Evolutionary conservation across 306 rosid species (phyloP).

Genomic region (Glycyrrhiza uralensis): DNA sequence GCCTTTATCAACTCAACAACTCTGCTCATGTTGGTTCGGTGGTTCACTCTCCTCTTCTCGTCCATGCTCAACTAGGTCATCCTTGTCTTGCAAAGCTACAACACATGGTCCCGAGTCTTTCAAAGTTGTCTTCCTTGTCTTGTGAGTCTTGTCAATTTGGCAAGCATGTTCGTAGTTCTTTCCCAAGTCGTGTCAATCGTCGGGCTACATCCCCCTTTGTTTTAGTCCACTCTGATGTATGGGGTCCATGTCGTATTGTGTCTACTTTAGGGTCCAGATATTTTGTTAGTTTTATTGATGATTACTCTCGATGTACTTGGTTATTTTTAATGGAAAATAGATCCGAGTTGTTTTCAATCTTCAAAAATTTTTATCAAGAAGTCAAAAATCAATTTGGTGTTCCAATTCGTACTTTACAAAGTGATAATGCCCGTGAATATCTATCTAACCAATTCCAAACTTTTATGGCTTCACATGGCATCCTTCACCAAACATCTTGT

Average conservation of each 20-base stretch:
- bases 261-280: not conserved
- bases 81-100: not conserved
- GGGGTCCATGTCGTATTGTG: too few species aligned
- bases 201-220: not conserved
- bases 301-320: too few species aligned
- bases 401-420: not conserved
- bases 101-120: too few species aligned
- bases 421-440: too few species aligned
- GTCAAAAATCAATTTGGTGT: not conserved
- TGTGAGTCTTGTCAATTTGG: not conserved
- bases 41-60: not conserved
- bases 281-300: too few species aligned
- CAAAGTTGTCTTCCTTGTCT: too few species aligned
- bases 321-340: not conserved
- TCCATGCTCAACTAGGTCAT: not conserved
- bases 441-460: not conserved
- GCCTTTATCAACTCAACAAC: not conserved
- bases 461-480: too few species aligned
- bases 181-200: not conserved
- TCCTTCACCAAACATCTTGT: too few species aligned
- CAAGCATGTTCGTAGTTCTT: not conserved
- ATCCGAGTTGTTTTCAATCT: not conserved
- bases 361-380: not conserved
- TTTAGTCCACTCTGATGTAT: not conserved
- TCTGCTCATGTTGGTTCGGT: not conserved